Evolutionary conservation across 192 early-diverging fungal genomes (phyloP).

Genomic region (Backusella liffmaniae): DNA sequence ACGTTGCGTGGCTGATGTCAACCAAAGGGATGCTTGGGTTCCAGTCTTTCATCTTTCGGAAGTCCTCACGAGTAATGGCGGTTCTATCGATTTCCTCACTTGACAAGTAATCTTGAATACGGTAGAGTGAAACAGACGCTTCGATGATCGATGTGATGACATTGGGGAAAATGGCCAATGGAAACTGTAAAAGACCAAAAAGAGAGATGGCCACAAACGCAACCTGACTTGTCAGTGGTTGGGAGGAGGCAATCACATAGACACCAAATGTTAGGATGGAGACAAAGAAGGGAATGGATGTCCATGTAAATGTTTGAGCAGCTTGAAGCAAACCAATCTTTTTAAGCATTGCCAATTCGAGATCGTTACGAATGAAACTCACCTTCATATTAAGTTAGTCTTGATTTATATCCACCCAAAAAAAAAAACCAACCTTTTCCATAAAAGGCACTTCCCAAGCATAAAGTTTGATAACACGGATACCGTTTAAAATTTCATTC

Average conservation of each 20-base stretch:
- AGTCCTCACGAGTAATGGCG: constrained; percentile 52
- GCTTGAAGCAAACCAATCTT: constrained; percentile 71
- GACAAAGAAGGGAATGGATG: constrained; percentile 86
- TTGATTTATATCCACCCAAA: not conserved
- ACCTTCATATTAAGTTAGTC: constrained; percentile 29
- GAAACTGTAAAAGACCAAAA: constrained; percentile 91
- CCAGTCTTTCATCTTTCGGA: constrained; percentile 12
- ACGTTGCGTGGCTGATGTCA: constrained; percentile 47
- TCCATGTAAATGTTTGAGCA: constrained; percentile 70
- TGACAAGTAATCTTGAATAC: constrained; percentile 76
- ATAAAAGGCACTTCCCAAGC: constrained; percentile 88
- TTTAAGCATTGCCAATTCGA: constrained; percentile 74
- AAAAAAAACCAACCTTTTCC: constrained; percentile 53
- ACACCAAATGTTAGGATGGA: constrained; percentile 79
- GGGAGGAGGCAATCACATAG: constrained; percentile 55
- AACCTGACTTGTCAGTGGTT: constrained; percentile 59
- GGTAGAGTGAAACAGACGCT: constrained; percentile 78
- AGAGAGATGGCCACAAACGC: constrained; percentile 89
- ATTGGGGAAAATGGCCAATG: constrained; percentile 79
- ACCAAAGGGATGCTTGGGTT: constrained; percentile 30
- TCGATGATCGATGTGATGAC: constrained; percentile 78
- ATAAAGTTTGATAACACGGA: constrained; percentile 95
- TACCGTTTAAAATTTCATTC: constrained; percentile 86
- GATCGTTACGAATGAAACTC: constrained; percentile 62
- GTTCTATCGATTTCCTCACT: constrained; percentile 78